Conservation (phyloP, 2,329 filamentous ascomycete species). For the Penicillium sp. region DNA sequence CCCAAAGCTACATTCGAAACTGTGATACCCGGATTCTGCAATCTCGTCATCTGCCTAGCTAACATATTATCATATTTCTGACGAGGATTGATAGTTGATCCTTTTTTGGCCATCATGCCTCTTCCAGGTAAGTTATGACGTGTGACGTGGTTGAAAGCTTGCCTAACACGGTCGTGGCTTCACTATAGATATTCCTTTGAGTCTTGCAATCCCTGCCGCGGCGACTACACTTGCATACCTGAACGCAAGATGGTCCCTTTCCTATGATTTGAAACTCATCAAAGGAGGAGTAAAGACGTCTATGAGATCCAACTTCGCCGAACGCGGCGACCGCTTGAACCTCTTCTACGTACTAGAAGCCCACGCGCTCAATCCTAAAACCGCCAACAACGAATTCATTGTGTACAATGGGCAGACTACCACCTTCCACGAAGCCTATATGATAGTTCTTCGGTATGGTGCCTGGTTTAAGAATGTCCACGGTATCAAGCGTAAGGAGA, state of each 20-base stretch:
- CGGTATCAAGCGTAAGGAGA: conserved; percentile 64
- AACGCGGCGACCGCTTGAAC: conserved; percentile 61
- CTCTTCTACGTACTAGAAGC: conserved; percentile 73
- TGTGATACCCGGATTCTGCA: background rate
- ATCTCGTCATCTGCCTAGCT: background rate
- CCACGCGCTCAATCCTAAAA: conserved; percentile 57
- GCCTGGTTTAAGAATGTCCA: conserved; percentile 66
- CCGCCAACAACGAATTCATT: conserved; percentile 53
- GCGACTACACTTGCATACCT: conserved; percentile 70
- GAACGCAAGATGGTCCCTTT: conserved; percentile 65
- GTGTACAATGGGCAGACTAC: conserved; percentile 65
- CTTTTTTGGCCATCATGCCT: background rate
- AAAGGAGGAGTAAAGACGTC: conserved; percentile 50
- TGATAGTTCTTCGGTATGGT: conserved; percentile 67
- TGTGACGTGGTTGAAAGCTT: background rate
- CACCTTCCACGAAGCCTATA: conserved; percentile 74
- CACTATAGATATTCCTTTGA: conserved; percentile 35
- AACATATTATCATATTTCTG: background rate
- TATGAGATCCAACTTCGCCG: conserved; percentile 45
- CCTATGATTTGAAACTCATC: conserved; percentile 63
- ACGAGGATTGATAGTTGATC: background rate
- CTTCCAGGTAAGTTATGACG: conserved; percentile 1
- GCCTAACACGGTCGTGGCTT: conserved; percentile 5
- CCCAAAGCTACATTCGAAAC: background rate
- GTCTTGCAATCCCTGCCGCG: conserved; percentile 56